Evolutionary conservation across 2,329 filamentous ascomycete genomes (phyloP).

Genomic region (Colletotrichum sp.): DNA sequence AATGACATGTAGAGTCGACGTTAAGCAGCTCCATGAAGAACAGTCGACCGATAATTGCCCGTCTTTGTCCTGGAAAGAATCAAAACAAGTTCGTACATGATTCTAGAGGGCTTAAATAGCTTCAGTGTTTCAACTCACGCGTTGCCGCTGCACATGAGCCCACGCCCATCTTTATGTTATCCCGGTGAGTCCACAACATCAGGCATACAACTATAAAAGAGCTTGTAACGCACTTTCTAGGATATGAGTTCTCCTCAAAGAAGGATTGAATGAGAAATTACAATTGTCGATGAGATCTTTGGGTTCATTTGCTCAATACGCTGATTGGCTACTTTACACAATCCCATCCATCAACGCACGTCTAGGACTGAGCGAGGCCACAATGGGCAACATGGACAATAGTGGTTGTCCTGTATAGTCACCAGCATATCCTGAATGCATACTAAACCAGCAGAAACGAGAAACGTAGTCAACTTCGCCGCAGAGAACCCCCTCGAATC

Average conservation of each 20-base stretch:
- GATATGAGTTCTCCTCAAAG: accelerated
- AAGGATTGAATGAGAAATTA: neutral
- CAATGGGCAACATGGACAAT: neutral
- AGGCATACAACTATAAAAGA: neutral
- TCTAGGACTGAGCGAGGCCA: neutral
- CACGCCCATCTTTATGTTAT: too few relatives aligned
- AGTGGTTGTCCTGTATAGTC: accelerated
- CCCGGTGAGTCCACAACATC: neutral
- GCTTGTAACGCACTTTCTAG: neutral
- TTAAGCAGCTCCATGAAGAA: neutral
- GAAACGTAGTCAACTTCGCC: neutral
- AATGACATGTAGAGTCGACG: neutral
- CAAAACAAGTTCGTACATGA: neutral
- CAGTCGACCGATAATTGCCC: neutral
- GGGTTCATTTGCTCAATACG: too few relatives aligned
- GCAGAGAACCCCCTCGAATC: neutral
- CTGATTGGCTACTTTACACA: too few relatives aligned
- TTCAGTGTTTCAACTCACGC: neutral
- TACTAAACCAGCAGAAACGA: neutral
- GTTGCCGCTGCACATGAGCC: neutral
- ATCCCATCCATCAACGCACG: neutral
- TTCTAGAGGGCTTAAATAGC: neutral
- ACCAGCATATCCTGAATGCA: neutral
- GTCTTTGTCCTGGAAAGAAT: neutral
- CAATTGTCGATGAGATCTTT: too few relatives aligned